Base-by-base conservation (phyloP, 2,329 filamentous ascomycete species). In the Fusarium sp. region DNA sequence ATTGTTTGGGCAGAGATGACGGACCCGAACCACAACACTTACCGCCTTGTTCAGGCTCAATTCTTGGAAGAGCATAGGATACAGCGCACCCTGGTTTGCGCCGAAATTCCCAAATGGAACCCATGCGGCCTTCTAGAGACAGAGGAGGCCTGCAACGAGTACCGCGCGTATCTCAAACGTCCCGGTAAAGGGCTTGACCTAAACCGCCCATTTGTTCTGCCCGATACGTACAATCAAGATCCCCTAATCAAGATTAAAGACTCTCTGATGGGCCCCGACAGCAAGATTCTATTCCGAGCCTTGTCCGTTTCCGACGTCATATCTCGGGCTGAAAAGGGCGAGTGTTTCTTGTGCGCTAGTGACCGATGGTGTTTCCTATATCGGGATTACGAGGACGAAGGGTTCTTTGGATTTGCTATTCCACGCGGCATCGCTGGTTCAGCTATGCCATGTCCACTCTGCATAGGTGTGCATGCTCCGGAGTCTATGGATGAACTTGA, bases 211-310 rank as follows among this genome's bases (percentile, higher is more conserved):
- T 41, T 59, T 30, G 16, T 27, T 30, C 6, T 41, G 7, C 35
- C 56, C 20, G 56, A 59, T 2, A 8, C 56, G 2, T 14, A 1
- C 18, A 39, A 59, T 27, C 8, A 2, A 7, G 16, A 39, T 18
- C 30, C 34, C 4, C 7, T 20, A 2, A 39, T 59, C 2, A 27
- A 1, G 10, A 30, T 59, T 16, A n/a, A 20, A 20, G 34, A 25
- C 5, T 58, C 10, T 1, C 0, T 18, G 5, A 3, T 30, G 6
- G 1, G 2, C 11, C 16, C 23, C 5, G 10, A 16, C 2, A 20
- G 4, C 6, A 6, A 27, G 10, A 14, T 41, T n/a, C 20, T 59
- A 27, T 59, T 59, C 34, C 3, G 14, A 1, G 34, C 6, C 34
- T 7, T 37, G 6, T 16, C 14, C 14, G 34, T 37, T 16, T 37